A percentile compares a stretch with the other conserved stretches of the same genome.
These are phyloP conservation scores for Chenopodium quinoa DNA, from an alignment of 148 eudicot species.

Conservation along the genomic window DNA sequence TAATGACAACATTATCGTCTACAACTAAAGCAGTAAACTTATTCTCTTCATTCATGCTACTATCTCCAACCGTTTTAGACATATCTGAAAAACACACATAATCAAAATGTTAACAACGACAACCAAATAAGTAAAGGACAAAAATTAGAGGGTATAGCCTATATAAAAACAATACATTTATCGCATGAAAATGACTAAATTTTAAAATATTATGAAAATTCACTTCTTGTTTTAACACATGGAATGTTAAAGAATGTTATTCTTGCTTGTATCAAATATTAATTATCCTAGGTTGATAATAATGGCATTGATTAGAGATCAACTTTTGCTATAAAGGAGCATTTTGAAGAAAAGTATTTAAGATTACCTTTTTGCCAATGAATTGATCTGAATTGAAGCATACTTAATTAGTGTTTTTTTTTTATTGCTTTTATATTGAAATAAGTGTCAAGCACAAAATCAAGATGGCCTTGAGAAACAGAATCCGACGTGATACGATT, in stretches of 20 bases:
- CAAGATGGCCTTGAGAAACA: not conserved
- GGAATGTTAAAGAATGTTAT: too few relatives aligned
- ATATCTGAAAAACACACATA: not conserved
- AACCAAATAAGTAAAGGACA: not conserved
- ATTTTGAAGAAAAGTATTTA: not conserved
- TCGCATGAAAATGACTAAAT: too few relatives aligned
- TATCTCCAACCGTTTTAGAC: conserved; percentile 2
- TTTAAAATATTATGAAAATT: too few relatives aligned
- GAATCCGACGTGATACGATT: conserved; percentile 9
- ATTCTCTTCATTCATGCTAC: not conserved
- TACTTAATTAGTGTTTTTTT: not conserved
- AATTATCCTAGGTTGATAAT: too few relatives aligned
- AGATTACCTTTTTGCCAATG: not conserved
- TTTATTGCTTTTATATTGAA: conserved; percentile 1
- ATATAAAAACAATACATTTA: too few relatives aligned
- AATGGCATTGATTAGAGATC: too few relatives aligned
- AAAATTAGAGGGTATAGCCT: too few relatives aligned
- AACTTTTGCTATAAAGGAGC: too few relatives aligned
- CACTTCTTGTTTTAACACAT: too few relatives aligned
- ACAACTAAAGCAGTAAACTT: conserved; percentile 21
- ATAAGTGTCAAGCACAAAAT: not conserved
- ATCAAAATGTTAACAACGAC: not conserved
- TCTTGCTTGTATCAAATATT: too few relatives aligned
- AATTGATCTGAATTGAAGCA: not conserved
- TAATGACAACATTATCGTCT: conserved; percentile 17